Conservation (phyloP, 805 yeast genomes). For the Saccharomycopsis javanensis region DNA sequence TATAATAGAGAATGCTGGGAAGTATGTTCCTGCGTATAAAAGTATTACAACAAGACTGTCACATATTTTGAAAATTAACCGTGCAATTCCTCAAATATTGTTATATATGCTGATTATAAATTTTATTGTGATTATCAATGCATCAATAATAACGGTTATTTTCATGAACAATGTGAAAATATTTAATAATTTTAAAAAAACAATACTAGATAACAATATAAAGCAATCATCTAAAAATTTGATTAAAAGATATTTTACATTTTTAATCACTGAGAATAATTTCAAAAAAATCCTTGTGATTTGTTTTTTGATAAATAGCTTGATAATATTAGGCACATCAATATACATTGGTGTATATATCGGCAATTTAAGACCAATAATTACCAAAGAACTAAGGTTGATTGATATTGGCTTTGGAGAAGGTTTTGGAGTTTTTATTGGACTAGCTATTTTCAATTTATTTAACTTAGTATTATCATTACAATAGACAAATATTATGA, state of each 20-base stretch:
- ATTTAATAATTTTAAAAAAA: neutral
- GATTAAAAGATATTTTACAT: neutral
- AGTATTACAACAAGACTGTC: neutral
- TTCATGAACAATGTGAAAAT: neutral
- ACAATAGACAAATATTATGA: neutral
- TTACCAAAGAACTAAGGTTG: neutral
- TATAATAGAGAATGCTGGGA: neutral
- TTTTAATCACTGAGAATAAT: neutral
- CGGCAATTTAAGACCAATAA: neutral
- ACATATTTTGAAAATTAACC: neutral
- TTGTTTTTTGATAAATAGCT: constrained; percentile 19
- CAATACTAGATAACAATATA: neutral
- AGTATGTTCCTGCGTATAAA: neutral
- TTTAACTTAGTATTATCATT: neutral
- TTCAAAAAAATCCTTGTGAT: neutral
- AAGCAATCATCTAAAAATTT: neutral
- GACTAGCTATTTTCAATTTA: neutral
- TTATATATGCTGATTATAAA: neutral
- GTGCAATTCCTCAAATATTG: neutral
- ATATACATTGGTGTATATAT: constrained; percentile 1
- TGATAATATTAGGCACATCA: constrained; percentile 2
- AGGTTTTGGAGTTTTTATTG: constrained; percentile 8
- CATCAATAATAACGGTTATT: neutral
- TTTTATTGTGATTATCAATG: neutral
- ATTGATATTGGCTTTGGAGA: constrained; percentile 5